Percentiles rank a stretch among this genome's conserved stretches.
Evolutionary conservation across 345 rosid species (phyloP).

Genomic region (Atalantia buxifolia): DNA sequence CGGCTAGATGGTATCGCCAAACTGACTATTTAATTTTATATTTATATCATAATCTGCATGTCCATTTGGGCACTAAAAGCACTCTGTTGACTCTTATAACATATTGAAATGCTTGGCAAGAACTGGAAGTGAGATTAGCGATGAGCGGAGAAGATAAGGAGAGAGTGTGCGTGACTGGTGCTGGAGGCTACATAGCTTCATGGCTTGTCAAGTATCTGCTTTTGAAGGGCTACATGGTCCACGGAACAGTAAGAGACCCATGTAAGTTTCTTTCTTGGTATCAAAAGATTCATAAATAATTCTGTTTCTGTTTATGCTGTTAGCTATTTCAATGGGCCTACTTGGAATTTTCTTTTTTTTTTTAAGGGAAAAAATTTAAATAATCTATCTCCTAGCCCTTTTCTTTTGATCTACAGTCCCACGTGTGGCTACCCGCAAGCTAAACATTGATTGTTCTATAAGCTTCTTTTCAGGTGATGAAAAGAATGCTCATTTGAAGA

Average conservation of each 20-base stretch:
- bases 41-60: too few species aligned
- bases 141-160: conserved; percentile 11
- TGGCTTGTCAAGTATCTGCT: conserved; percentile 58
- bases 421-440: too few species aligned
- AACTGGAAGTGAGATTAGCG: too few species aligned
- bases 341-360: background rate
- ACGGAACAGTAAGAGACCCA: conserved; percentile 62
- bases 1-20: background rate
- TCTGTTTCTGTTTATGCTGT: background rate
- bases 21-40: background rate
- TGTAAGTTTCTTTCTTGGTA: conserved; percentile 19
- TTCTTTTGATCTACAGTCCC: too few species aligned
- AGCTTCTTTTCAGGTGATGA: conserved; percentile 30
- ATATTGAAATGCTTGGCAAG: background rate
- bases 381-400: background rate
- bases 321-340: background rate
- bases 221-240: conserved; percentile 44
- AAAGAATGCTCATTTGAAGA: conserved; percentile 43
- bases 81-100: background rate
- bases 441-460: too few species aligned
- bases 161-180: conserved; percentile 55
- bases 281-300: too few species aligned
- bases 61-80: too few species aligned
- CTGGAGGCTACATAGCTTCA: conserved; percentile 54
- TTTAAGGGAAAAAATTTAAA: background rate